phyloP scores from a whole-genome alignment of 768 basidiomycete species.

The Phylloporus sp. region DNA sequence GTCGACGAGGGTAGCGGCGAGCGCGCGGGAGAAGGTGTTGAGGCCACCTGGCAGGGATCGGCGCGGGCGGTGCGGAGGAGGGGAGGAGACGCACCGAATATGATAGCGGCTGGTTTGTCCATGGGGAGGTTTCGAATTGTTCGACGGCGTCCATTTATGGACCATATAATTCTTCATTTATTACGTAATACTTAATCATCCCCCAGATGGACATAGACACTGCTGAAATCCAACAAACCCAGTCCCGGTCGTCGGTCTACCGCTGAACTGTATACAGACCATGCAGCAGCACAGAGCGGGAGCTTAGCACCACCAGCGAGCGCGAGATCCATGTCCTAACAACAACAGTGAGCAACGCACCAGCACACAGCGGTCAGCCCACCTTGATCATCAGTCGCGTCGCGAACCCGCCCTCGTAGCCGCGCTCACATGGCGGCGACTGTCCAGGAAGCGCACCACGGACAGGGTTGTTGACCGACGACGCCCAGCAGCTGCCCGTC shows the following conservation, averaged over 20 bases:
- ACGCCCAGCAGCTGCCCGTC: conserved; percentile 81
- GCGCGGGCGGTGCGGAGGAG: conserved; percentile 2
- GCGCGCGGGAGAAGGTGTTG: conserved; percentile 72
- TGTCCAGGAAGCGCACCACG: conserved; percentile 66
- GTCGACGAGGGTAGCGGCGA: conserved; percentile 60
- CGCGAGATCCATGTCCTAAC: conserved; percentile 83
- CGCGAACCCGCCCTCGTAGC: conserved; percentile 85
- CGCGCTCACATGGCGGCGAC: conserved; percentile 77
- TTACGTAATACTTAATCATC: conserved; percentile 26
- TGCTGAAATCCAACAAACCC: conserved; percentile 73
- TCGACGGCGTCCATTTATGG: conserved; percentile 25
- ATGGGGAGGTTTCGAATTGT: conserved; percentile 12
- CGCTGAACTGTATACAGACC: conserved; percentile 66
- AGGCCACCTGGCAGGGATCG: conserved; percentile 56
- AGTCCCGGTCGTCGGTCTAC: conserved; percentile 65
- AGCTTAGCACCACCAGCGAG: conserved; percentile 47
- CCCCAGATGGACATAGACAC: conserved; percentile 66
- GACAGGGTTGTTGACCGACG: conserved; percentile 85
- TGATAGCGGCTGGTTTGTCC: conserved; percentile 60
- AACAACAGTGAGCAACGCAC: background rate
- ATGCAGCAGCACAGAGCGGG: conserved; percentile 64
- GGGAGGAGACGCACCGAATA: conserved; percentile 57
- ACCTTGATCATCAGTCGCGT: conserved; percentile 84
- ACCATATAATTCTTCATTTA: background rate
- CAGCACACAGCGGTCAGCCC: background rate